Evolutionary conservation across 2,329 filamentous ascomycete genomes (phyloP).

Genomic region (Penicillium frequentans): DNA sequence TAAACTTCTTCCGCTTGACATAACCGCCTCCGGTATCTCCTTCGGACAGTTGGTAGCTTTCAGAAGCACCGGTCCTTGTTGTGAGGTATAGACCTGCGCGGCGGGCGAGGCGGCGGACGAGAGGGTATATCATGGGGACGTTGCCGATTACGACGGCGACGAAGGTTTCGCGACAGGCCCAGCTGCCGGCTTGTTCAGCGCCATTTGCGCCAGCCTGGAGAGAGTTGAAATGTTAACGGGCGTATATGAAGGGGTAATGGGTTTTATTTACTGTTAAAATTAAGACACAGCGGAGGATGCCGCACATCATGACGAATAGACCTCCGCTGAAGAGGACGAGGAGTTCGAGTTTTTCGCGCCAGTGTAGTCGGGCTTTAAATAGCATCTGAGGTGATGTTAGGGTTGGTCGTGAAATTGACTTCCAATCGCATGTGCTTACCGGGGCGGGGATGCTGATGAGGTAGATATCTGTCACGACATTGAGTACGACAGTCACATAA

Average conservation of each 20-base stretch:
- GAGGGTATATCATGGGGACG: constrained; percentile 44
- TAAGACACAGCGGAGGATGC: constrained; percentile 55
- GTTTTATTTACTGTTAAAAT: constrained; percentile 43
- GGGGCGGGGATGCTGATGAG: constrained; percentile 61
- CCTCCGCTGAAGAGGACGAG: constrained; percentile 58
- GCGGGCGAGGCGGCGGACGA: constrained; percentile 28
- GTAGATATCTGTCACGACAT: constrained; percentile 59
- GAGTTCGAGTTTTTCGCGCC: constrained; percentile 54
- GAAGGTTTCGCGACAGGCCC: constrained; percentile 49
- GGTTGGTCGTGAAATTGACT: background rate
- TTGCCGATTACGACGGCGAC: constrained; percentile 47
- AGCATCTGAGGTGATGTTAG: constrained; percentile 45
- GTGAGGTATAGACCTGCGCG: constrained; percentile 28
- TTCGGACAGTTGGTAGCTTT: constrained; percentile 27
- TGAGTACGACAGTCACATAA: constrained; percentile 54
- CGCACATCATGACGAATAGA: constrained; percentile 56
- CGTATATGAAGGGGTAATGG: no score
- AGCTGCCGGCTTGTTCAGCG: constrained; percentile 43
- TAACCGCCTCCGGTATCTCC: constrained; percentile 12
- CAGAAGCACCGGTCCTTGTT: constrained; percentile 14
- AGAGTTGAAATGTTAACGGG: background rate
- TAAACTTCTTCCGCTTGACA: constrained; percentile 26
- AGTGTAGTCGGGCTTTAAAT: constrained; percentile 52
- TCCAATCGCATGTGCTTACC: constrained; percentile 31
- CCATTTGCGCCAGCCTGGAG: constrained; percentile 37